These are phyloP conservation scores for Neurospora sp. DNA, from an alignment of 495 filamentous ascomycete species.

Conservation along the genomic window DNA sequence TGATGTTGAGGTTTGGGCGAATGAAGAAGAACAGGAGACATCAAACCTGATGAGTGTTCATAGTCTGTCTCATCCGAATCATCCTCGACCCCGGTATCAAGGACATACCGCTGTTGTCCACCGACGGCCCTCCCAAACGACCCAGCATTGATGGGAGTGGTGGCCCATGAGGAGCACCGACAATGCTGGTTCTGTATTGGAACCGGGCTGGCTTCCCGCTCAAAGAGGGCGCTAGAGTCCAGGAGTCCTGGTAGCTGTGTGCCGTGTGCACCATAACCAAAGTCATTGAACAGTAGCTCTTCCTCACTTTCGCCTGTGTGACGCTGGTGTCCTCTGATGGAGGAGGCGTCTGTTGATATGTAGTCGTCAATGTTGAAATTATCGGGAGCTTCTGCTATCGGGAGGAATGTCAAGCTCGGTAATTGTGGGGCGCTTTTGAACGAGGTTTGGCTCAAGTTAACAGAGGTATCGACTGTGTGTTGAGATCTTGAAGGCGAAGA, in stretches of 20 bases:
- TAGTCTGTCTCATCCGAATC: slow-evolving; percentile 1
- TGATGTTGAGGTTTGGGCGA: neutral
- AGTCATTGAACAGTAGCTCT: slow-evolving; percentile 32
- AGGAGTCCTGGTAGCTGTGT: slow-evolving; percentile 27
- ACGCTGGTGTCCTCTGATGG: slow-evolving; percentile 16
- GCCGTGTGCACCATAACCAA: slow-evolving; percentile 25
- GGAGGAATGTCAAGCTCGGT: neutral
- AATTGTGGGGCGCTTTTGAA: neutral
- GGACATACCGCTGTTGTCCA: slow-evolving; percentile 6
- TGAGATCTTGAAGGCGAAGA: slow-evolving; percentile 29
- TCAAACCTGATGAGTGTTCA: neutral
- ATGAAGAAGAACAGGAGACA: neutral
- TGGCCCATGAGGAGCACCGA: neutral
- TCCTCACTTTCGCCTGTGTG: slow-evolving; percentile 29
- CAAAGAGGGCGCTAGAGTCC: slow-evolving; percentile 7
- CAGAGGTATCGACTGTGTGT: slow-evolving; percentile 33
- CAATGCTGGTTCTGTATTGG: neutral
- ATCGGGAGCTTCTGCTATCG: neutral
- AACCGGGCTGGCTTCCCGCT: neutral
- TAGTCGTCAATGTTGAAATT: slow-evolving; percentile 32
- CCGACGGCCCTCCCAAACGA: slow-evolving; percentile 9
- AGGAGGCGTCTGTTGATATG: slow-evolving; percentile 28
- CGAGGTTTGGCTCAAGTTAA: slow-evolving; percentile 24
- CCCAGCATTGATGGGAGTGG: neutral
- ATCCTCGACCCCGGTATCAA: slow-evolving; percentile 7